Base-by-base conservation (phyloP, 1,139 yeast species). In the Hansenula sp. region DNA sequence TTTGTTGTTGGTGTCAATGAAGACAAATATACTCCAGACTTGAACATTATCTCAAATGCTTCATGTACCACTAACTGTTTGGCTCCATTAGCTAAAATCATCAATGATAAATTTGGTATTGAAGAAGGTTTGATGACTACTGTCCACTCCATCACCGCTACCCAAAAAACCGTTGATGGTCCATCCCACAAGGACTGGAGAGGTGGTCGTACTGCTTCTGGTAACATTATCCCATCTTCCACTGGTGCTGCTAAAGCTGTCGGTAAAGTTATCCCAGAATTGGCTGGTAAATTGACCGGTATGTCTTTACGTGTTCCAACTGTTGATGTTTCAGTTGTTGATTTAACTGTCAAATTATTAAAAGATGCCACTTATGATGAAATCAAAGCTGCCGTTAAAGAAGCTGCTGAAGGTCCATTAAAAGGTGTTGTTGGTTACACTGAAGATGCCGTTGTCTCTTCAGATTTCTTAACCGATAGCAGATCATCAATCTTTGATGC, bases 181-280 rank as follows among this genome's bases (percentile, higher is more conserved):
- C 91, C 94, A 65, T 84, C 93, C 70, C 58, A 81, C 79, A 85
- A 85, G 81, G 94, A 86, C 80, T 86, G 94, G 94, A 81, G 94
- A 79, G 94, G 94, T 70, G 94, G 94, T 71, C 83, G 94, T 74
- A 82, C 94, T 65, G 94, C 94, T 67, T 81, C 90, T 51, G 91
- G 86, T 68, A 85, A 85, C 86, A 84, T 85, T 68, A 85, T 85
- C 63, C 94, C 94, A 68, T 85, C 93, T 42, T 84, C 93, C 58
- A 85, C 94, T 58, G 94, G 94, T 79, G 94, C 94, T 66, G 95
- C 95, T 66, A 85, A 85, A 81, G 93, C 93, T 60, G 94, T 85
- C 62, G 94, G 93, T 70, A 84, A 84, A 79, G 94, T 86, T 65
- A 84, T 86, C 62, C 95, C 95, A 62, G 82, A 80, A 67, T 83